Evolutionary conservation across 768 basidiomycete species (phyloP), one percentile per base, ranked within the genome.

Genomic region (Naganishia vishniacii): DNA sequence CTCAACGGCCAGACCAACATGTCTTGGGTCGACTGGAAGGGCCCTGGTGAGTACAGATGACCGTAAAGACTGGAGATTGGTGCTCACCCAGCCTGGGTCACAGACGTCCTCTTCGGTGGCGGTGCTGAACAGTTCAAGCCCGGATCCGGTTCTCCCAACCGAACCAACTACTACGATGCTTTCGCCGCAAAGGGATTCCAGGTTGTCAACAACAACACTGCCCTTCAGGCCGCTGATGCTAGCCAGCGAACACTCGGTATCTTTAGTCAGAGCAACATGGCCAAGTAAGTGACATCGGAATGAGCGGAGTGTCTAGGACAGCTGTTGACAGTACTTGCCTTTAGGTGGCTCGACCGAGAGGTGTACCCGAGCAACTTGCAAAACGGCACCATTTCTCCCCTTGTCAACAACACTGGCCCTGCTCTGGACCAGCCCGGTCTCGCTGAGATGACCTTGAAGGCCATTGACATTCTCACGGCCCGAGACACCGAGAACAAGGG

Each of bases 391-490:
- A 42, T 51, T 4, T 47, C 47, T 34, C 56, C 51, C 31, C 28
- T 41, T 11, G 63, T 46, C 15, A 64, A 64, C 32, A 45, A 34
- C 13, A 64, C 53, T 28, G 37, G 40, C 1, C 37, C 34, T 16
- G 29, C 66, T 41, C 46, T 67, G 47, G 75, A 79, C 68, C 74
- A 72, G 46, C 78, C 79, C 3, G 78, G 79, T 41, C 72, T 80
- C 41, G 78, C 76, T 59, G 73, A 78, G 3, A 79, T 80, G 78
- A 79, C 79, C 23, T 65, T 78, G 64, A 79, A 79, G 68, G 78
- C 78, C 0, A 70, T 79, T 61, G 77, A 79, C 60, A 75, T 80
- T 44, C 70, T 80, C 9, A 58, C 64, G 44, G 66, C 71, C 4
- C 73, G 78, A 59, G 51, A 74, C 41, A 71, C 76, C 69, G 70